Evolutionary conservation across 2,329 filamentous ascomycete genomes (phyloP), one percentile per base, ranked within the genome.

Genomic region (Trichoderma oligosporum): DNA sequence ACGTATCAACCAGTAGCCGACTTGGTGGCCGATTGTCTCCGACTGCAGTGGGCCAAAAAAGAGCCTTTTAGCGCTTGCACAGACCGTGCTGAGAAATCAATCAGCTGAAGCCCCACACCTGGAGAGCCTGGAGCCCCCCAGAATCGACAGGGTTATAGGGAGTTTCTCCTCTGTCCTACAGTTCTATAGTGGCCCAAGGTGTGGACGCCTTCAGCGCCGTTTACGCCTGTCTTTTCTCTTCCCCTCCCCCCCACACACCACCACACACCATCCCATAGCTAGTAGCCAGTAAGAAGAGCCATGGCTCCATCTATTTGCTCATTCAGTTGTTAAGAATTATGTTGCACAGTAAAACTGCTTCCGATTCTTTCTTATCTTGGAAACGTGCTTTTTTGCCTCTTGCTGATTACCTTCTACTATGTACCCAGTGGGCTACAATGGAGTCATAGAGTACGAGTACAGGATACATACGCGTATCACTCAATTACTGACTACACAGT

Each of bases 51-150:
- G 52, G 41, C 52, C 52, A 29, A 31, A 36, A n/a, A 25, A 45
- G 29, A 25, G 39, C 33, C 41, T 55, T 45, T 55, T 55, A 55
- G 51, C 51, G 39, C 38, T 22, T 33, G 35, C 46, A 35, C 42
- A 56, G 46, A 39, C 35, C 54, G 54, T 56, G 54, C 44, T 56
- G 54, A 56, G 54, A 56, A 56, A 56, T 56, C 54, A 56, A 56
- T 56, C 44, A 56, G 54, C 54, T 49, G 54, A 45, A 46, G 33
- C 41, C 52, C 52, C 52, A 55, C 52, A 9, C 22, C 14, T 3
- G 6, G 22, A 22, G 7, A 36, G 16, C 20, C 20, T n/a, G 22
- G 41, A 27, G 41, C 41, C 41, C 41, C 38, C 9, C n/a, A n/a
- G 16, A 41, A 12, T 11, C 9, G 18, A 20, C 18, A 16, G 38